Percentiles rank a stretch among this genome's conserved stretches.
phyloP scores from a whole-genome alignment of 768 basidiomycete species.

The Tephrocybe sp. region DNA sequence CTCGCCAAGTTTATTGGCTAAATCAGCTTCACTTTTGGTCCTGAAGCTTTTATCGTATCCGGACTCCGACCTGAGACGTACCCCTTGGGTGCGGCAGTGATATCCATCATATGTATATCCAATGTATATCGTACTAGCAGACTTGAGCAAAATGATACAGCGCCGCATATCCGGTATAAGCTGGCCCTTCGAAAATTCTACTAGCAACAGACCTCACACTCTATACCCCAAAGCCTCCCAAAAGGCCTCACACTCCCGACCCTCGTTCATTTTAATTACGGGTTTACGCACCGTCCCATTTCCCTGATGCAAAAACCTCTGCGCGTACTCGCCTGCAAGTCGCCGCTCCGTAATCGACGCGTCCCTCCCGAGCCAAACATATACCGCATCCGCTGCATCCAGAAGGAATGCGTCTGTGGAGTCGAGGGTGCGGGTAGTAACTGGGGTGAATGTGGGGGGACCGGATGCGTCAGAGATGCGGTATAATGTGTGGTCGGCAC shows the following conservation, averaged over 20 bases:
- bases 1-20: too few relatives aligned
- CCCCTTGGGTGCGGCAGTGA: too few relatives aligned
- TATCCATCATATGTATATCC: too few relatives aligned
- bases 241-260: conserved; percentile 47
- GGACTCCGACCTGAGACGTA: too few relatives aligned
- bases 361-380: conserved; percentile 57
- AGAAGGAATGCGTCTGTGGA: conserved; percentile 11
- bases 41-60: too few relatives aligned
- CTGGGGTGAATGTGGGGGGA: background rate
- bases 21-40: too few relatives aligned
- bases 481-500: background rate
- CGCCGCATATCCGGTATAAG: too few relatives aligned
- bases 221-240: conserved; percentile 6
- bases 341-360: conserved; percentile 49
- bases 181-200: too few relatives aligned
- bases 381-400: conserved; percentile 36
- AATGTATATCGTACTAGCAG: too few relatives aligned
- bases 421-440: background rate
- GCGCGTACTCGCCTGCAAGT: conserved; percentile 56
- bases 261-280: conserved; percentile 56
- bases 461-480: conserved; percentile 10
- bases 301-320: conserved; percentile 47
- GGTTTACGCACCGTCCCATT: conserved; percentile 26
- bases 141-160: too few relatives aligned
- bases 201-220: too few relatives aligned